Conservation (phyloP, 2,329 filamentous ascomycete genomes). For the Colletotrichum abscissum region DNA sequence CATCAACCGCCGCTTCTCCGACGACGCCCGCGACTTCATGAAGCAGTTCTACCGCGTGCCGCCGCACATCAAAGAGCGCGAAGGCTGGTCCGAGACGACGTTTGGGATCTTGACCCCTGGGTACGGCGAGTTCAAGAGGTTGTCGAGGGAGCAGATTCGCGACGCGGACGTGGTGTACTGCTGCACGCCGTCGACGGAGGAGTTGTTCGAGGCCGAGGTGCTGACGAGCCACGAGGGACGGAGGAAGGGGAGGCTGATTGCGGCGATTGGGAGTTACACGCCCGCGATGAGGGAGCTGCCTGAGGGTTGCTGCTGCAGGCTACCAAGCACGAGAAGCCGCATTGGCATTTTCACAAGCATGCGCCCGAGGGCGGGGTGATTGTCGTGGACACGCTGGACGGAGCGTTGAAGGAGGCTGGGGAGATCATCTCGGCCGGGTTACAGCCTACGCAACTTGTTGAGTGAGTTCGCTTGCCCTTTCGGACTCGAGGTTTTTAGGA, state of each 20-base stretch:
- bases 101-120: constrained; percentile 76
- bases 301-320: constrained; percentile 76
- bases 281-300: constrained; percentile 86
- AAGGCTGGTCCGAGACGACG: constrained; percentile 74
- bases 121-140: constrained; percentile 74
- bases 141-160: constrained; percentile 77
- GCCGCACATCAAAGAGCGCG: constrained; percentile 56
- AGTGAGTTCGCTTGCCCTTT: constrained; percentile 57
- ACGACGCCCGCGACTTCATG: constrained; percentile 64
- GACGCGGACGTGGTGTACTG: constrained; percentile 87
- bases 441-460: constrained; percentile 80
- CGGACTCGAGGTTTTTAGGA: too few relatives aligned
- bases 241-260: constrained; percentile 76
- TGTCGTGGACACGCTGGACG: constrained; percentile 81
- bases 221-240: constrained; percentile 79
- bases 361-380: constrained; percentile 73
- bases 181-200: constrained; percentile 80
- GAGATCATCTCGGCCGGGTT: constrained; percentile 86
- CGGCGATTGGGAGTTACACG: constrained; percentile 77
- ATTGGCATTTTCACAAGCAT: constrained; percentile 75
- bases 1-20: constrained; percentile 79
- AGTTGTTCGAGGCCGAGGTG: constrained; percentile 79
- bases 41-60: constrained; percentile 59
- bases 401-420: constrained; percentile 84
- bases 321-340: constrained; percentile 55